Evolutionary conservation across 2,329 filamentous ascomycete species (phyloP), one percentile per base, ranked within the genome.

Genomic region (Cercospora brassicicola): DNA sequence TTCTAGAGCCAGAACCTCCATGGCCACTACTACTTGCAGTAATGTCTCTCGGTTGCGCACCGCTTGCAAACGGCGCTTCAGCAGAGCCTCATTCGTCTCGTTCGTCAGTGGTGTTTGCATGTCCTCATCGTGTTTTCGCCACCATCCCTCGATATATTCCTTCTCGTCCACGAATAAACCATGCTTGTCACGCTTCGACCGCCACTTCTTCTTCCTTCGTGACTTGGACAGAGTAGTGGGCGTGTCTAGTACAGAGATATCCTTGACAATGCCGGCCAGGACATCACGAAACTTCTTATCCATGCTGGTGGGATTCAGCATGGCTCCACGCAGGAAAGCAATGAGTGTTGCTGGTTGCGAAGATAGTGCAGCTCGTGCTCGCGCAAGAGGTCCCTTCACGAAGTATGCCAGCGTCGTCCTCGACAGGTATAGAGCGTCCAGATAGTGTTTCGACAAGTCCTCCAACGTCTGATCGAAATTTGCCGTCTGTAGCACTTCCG

Each of bases 261-360:
- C 87, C 75, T 89, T 86, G 59, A 92, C 83, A 42, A 91, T 82
- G 6, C 84, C 84, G 0, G 90, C 88, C 26, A 94, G 78, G 2
- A 88, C 88, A 64, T 91, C 89, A n/a, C 88, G 86, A 74, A 92
- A 94, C 76, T 94, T 95, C 76, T 91, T 93, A 76, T 94, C 91
- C 69, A 93, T 86, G 56, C 90, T 83, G 5, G 87, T 83, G 3
- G 74, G 70, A n/a, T 74, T 69, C 28, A 76, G 64, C 7, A 78
- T 72, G 6, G 74, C 45, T 10, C 71, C 70, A 13, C 89, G 88
- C n/a, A 94, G 77, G 73, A 92, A 93, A 0, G 85, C 82, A 8
- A 91, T 83, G 18, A 94, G 81, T 60, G 92, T 87, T 26, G 82
- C 80, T 78, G 90, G 87, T 48, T 88, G 84, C 6, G 85, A 80